Evolutionary conservation across 2,329 filamentous ascomycete genomes (phyloP).

Genomic region (Fusarium miscanthi): DNA sequence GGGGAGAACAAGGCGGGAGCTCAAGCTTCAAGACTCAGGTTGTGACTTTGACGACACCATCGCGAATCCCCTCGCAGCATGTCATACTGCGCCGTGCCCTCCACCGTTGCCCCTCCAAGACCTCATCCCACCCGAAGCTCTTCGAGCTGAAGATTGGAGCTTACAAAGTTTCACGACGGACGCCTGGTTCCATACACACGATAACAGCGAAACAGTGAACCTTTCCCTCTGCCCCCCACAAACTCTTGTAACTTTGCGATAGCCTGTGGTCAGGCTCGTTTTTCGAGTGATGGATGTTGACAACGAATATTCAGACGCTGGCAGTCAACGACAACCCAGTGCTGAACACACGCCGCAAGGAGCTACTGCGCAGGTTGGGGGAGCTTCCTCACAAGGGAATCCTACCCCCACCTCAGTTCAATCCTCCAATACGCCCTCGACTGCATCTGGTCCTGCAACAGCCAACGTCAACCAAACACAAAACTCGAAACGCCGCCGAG

Average conservation of each 20-base stretch:
- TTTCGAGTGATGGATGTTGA: constrained; percentile 49
- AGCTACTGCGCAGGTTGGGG: constrained; percentile 28
- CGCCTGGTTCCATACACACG: neutral
- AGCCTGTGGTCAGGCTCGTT: constrained; percentile 13
- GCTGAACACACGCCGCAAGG: constrained; percentile 51
- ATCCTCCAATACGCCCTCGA: constrained; percentile 44
- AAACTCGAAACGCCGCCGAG: constrained; percentile 64
- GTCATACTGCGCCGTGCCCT: constrained; percentile 39
- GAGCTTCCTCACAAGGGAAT: constrained; percentile 45
- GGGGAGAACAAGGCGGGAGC: neutral
- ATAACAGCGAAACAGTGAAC: constrained; percentile 4
- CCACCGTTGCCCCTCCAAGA: constrained; percentile 36
- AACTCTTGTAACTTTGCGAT: constrained; percentile 2
- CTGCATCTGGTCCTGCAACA: constrained; percentile 34
- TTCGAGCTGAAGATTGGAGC: constrained; percentile 32
- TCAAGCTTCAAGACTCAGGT: constrained; percentile 14
- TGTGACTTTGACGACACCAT: constrained; percentile 24
- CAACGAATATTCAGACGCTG: constrained; percentile 44
- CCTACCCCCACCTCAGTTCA: constrained; percentile 47
- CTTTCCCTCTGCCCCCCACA: neutral
- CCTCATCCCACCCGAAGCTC: constrained; percentile 25
- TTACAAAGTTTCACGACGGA: constrained; percentile 14
- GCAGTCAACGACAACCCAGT: constrained; percentile 48
- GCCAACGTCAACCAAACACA: constrained; percentile 41
- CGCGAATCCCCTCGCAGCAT: constrained; percentile 41